Conservation (phyloP, 495 filamentous ascomycete species). For the Penicillium goetzii region DNA sequence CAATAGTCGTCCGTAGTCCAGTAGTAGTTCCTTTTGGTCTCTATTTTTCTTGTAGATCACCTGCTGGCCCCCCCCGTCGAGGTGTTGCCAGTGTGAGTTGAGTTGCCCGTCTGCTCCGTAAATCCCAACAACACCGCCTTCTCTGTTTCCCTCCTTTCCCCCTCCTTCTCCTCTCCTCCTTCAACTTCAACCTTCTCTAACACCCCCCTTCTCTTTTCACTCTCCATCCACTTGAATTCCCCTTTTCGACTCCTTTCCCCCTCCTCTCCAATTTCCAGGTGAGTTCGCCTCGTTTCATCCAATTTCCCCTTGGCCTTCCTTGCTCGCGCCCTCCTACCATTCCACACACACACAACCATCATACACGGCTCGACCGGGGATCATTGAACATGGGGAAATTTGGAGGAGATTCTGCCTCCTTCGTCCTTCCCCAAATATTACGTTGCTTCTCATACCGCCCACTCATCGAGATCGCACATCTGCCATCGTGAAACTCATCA, state of each 20-base stretch:
- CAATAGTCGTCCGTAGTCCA: not conserved
- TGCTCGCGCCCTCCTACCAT: conserved; percentile 17
- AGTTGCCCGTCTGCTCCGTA: conserved; percentile 9
- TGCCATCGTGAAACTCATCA: conserved; percentile 5
- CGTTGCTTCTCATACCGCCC: not conserved
- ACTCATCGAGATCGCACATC: conserved; percentile 21
- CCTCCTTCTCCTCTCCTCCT: conserved; percentile 32
- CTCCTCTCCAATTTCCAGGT: conserved; percentile 30
- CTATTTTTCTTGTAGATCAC: not conserved
- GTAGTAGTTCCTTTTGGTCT: not conserved
- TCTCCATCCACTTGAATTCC: conserved; percentile 25
- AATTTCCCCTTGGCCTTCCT: conserved; percentile 25
- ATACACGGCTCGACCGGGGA: conserved; percentile 14
- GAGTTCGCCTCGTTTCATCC: conserved; percentile 28
- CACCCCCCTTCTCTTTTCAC: conserved; percentile 16
- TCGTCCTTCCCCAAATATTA: not conserved
- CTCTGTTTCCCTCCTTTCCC: conserved; percentile 32
- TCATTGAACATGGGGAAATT: conserved; percentile 12
- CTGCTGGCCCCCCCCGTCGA: not conserved
- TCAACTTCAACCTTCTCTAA: conserved; percentile 32
- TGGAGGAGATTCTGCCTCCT: not conserved
- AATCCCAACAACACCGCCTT: conserved; percentile 46
- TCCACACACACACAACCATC: conserved; percentile 9
- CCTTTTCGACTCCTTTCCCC: conserved; percentile 25
- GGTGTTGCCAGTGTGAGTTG: not conserved